phyloP scores from a whole-genome alignment of 345 rosid species.

The Citrus hindsii region DNA sequence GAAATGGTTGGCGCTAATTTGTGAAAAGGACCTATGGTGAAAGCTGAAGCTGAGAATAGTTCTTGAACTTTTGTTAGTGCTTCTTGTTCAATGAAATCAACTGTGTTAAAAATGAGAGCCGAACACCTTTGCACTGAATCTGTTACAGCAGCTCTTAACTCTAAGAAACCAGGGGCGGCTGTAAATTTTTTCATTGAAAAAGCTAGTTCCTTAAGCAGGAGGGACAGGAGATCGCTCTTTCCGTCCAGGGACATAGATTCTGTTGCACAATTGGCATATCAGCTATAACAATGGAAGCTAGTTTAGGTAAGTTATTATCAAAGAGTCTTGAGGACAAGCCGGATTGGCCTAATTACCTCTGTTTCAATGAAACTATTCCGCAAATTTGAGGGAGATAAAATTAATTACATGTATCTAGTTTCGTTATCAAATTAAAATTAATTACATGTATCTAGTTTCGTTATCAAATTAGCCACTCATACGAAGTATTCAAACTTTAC shows the following conservation, averaged over 20 bases:
- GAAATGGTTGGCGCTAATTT: slow-evolving; percentile 16
- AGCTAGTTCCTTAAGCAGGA: slow-evolving; percentile 15
- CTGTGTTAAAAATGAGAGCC: slow-evolving; percentile 21
- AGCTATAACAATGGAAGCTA: neutral
- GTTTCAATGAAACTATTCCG: neutral
- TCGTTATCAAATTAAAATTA: neutral
- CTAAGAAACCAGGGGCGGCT: neutral
- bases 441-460: neutral
- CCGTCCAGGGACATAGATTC: slow-evolving; percentile 16
- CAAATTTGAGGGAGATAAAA: neutral
- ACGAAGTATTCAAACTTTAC: neutral
- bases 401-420: neutral
- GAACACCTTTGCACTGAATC: slow-evolving; percentile 10
- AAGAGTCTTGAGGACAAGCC: neutral
- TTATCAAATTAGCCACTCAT: neutral
- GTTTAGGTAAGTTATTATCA: neutral
- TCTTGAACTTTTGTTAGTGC: slow-evolving; percentile 1
- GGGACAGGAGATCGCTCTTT: slow-evolving; percentile 6
- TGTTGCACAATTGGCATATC: slow-evolving; percentile 2
- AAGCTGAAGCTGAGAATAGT: slow-evolving; percentile 1
- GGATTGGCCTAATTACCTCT: neutral
- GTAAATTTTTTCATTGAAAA: neutral
- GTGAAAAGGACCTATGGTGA: slow-evolving; percentile 23
- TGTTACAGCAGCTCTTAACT: neutral
- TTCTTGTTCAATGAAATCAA: slow-evolving; percentile 22